A percentile compares a stretch with the other conserved stretches of the same genome.
Conservation (phyloP, 768 basidiomycete species). For the Kwoniella sp. region DNA sequence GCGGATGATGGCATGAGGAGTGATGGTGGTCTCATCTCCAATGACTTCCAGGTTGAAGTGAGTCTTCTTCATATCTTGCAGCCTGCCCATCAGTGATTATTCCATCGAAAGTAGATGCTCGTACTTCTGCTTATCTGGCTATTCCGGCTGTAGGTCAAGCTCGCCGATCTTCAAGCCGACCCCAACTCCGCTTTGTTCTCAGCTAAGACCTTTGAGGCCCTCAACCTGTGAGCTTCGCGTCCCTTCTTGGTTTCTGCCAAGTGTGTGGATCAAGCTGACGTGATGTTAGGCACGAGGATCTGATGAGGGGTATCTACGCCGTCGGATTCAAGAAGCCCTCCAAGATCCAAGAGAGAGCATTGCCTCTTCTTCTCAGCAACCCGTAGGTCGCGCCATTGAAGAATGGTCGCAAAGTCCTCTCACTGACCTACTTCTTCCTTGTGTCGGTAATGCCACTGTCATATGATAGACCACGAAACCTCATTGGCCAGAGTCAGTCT, state of each 20-base stretch:
- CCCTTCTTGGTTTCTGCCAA: no score
- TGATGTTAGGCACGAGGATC: conserved; percentile 69
- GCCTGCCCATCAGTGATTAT: no score
- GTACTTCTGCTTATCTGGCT: conserved; percentile 3
- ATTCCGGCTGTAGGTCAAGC: conserved; percentile 66
- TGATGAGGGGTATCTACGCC: conserved; percentile 89
- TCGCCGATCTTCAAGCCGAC: conserved; percentile 93
- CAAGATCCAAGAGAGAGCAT: conserved; percentile 95
- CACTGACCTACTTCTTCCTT: no score
- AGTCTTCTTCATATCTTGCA: conserved; percentile 1
- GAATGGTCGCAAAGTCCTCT: no score
- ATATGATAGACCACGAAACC: conserved; percentile 98
- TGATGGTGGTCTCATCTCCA: conserved; percentile 37
- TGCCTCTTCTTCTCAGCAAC: conserved; percentile 83
- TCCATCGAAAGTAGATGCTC: no score
- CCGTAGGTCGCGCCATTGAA: conserved; percentile 66
- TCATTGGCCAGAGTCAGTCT: conserved; percentile 99
- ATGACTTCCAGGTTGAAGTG: conserved; percentile 47
- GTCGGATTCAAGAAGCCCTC: conserved; percentile 98
- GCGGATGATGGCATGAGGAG: conserved; percentile 25
- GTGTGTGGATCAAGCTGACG: conserved; percentile 11
- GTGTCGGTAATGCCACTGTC: no score
- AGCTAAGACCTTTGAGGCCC: conserved; percentile 89
- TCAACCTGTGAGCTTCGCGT: conserved; percentile 73
- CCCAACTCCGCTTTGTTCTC: conserved; percentile 95